Conservation (phyloP, 371 early-diverging fungal genomes). For the Zychaea mexicana region DNA sequence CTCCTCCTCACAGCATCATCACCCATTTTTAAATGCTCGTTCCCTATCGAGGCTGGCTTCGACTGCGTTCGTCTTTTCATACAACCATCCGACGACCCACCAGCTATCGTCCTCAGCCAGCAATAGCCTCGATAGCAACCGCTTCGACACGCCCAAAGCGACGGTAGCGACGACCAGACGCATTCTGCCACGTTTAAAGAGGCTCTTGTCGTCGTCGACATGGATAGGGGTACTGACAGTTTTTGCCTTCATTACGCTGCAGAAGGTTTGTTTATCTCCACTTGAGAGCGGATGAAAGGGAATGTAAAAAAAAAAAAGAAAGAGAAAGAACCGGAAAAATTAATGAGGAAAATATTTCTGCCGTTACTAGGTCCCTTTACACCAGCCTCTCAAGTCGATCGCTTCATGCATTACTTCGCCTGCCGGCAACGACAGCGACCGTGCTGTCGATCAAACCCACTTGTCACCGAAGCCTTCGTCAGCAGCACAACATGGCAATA, state of each 20-base stretch:
- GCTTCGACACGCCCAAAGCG: not conserved
- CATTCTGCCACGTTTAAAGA: not conserved
- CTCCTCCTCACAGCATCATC: not conserved
- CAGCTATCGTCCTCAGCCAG: not conserved
- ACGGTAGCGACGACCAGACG: slow-evolving; percentile 5
- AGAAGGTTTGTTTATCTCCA: slow-evolving; percentile 2
- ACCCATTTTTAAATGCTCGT: not conserved
- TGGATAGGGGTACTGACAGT: slow-evolving; percentile 9
- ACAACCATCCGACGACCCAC: slow-evolving; percentile 8
- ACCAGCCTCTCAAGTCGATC: not conserved
- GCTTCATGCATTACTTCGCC: slow-evolving; percentile 3
- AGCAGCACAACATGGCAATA: not conserved
- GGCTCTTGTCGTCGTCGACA: slow-evolving; percentile 1
- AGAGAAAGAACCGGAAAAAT: not conserved
- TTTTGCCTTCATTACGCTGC: slow-evolving; percentile 6
- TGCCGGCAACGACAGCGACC: slow-evolving; percentile 68
- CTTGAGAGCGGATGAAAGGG: not conserved
- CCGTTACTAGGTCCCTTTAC: slow-evolving; percentile 1
- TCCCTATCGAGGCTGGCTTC: slow-evolving; percentile 12
- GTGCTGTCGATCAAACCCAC: slow-evolving; percentile 64
- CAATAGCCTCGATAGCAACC: not conserved
- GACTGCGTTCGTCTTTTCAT: slow-evolving; percentile 11
- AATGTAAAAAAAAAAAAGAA: not conserved
- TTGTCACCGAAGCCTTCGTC: not conserved
- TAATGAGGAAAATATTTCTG: slow-evolving; percentile 3